Evolutionary conservation across 2,329 filamentous ascomycete genomes (phyloP), one percentile per base, ranked within the genome.

Genomic region (Aureobasidium zeae): DNA sequence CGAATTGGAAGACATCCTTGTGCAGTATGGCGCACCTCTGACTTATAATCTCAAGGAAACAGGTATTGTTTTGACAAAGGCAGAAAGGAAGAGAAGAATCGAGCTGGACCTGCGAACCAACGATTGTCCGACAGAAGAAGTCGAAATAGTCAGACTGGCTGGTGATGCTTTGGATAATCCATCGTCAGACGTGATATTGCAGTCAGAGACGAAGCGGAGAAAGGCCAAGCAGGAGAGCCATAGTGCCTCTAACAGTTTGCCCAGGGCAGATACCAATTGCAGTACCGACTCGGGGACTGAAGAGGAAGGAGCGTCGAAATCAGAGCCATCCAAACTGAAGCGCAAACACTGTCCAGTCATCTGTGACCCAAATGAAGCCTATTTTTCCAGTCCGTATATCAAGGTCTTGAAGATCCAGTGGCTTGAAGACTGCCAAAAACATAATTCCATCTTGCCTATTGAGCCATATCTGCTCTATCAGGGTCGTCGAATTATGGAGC

Each of bases 1-100:
- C 37, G 62, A 71, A 22, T 59, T 86, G 11, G 81, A 87, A 57
- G 73, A 78, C 19, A 71, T 71, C 16, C 73, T 93, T 8, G 67
- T 72, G 3, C 56, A 61, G 5, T 60, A 64, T 42, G 64, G 65
- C 41, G 77, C 74, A 5, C 72, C 70, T 0, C 58, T 91, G 42
- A 88, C 85, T 0, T 80, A 81, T 47, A 76, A 89, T 58, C 68
- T 82, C 41, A 68, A 70, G 11, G 82, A 89, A 60, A 86, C 86
- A 1, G 70, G 74, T 4, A 61, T 95, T 3, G 69, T 94, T 2
- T 59, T 96, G 21, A 86, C 83, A 2, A 85, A 79, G 51, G 72
- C 94, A 24, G 70, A 71, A 1, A 80, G 76, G 44, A 79, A 76
- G 51, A 73, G 77, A 53, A 74, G 89, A 13, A 86, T 86, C 1